Conservation (phyloP, 148 eudicot genomes). For the Rhododendron simsii region DNA sequence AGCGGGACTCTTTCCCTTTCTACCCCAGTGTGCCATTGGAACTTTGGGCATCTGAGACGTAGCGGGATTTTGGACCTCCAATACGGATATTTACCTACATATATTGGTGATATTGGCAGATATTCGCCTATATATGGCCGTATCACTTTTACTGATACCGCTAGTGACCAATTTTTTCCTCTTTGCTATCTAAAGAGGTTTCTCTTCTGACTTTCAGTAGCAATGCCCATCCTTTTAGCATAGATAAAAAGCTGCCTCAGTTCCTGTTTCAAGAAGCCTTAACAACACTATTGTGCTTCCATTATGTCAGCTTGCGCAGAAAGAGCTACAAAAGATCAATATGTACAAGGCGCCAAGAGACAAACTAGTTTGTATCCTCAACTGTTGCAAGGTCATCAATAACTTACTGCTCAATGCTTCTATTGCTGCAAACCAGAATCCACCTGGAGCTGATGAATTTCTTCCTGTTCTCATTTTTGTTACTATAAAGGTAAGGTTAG, state of each 20-base stretch:
- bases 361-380: constrained; percentile 87
- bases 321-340: constrained; percentile 92
- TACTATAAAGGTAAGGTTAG: constrained; percentile 67
- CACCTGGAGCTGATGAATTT: constrained; percentile 97
- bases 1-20: neutral
- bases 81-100: neutral
- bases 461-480: constrained; percentile 93
- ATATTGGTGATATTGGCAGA: neutral
- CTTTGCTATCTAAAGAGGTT: neutral
- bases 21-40: neutral
- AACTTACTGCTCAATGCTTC: constrained; percentile 88
- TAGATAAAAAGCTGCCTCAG: constrained; percentile 2
- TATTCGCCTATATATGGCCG: neutral
- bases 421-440: constrained; percentile 58
- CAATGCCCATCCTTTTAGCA: neutral
- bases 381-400: constrained; percentile 89
- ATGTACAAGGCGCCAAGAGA: constrained; percentile 97
- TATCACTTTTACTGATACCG: neutral
- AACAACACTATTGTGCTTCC: constrained; percentile 1
- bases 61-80: neutral
- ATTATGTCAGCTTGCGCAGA: constrained; percentile 76
- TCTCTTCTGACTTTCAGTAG: neutral
- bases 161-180: neutral
- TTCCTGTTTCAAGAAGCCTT: neutral
- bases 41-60: neutral